Conservation (phyloP, 2,329 filamentous ascomycete species). For the Geoglossum cookeanum region DNA sequence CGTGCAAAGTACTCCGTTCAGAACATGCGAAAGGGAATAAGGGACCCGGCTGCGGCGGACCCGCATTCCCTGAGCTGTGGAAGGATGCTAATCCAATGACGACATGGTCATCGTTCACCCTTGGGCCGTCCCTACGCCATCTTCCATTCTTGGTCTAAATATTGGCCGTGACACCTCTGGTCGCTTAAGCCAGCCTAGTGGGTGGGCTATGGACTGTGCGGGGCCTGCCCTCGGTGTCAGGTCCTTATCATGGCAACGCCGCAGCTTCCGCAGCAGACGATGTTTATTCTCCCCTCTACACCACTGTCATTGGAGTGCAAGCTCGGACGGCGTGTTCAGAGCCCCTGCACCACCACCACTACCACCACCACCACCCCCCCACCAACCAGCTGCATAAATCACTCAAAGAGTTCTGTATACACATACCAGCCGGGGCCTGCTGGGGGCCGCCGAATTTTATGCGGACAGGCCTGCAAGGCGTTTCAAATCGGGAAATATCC, state of each 20-base stretch:
- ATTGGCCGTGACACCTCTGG: not conserved
- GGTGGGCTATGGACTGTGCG: not conserved
- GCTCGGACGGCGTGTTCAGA: not conserved
- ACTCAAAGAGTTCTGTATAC: slow-evolving; percentile 1
- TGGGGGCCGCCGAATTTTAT: not conserved
- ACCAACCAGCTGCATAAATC: slow-evolving; percentile 1
- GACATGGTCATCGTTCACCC: not conserved
- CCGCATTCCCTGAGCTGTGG: not conserved
- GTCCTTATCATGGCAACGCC: not conserved
- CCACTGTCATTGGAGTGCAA: not conserved
- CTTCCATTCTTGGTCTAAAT: not conserved
- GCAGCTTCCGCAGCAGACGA: not conserved
- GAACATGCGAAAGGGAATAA: not conserved
- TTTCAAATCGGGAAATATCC: slow-evolving; percentile 1
- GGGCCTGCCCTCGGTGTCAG: not conserved
- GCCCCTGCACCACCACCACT: not conserved
- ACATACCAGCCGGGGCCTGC: not conserved
- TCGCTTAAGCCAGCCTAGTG: not conserved
- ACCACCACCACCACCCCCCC: not conserved
- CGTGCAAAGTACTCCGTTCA: too few relatives aligned
- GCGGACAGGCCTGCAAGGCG: not conserved
- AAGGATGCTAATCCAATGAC: not conserved
- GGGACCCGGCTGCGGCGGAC: not conserved
- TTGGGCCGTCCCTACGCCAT: not conserved
- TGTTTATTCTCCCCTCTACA: not conserved